Percentiles rank a stretch among this genome's conserved stretches.
Evolutionary conservation across 352 stramenopile species (phyloP).

Genomic region (Blastocystis sp.): DNA sequence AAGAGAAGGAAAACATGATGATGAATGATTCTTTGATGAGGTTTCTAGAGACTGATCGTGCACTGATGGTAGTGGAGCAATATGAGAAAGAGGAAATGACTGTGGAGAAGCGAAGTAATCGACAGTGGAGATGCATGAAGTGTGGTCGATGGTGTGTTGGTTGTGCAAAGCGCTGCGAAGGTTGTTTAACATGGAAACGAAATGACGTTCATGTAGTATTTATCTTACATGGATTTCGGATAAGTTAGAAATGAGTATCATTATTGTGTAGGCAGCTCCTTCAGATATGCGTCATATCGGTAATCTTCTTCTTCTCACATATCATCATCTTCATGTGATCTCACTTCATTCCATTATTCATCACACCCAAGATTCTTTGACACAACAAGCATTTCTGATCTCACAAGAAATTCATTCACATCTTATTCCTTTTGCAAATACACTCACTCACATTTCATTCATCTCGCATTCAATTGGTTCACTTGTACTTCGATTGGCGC

Average conservation of each 20-base stretch:
- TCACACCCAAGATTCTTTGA: not conserved
- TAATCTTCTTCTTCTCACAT: not conserved
- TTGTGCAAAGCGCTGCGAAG: not conserved
- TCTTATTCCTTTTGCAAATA: not conserved
- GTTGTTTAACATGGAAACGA: not conserved
- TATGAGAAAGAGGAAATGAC: not conserved
- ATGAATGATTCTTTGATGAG: not conserved
- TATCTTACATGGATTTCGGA: slow-evolving; percentile 35
- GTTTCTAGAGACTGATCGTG: not conserved
- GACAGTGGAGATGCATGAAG: not conserved
- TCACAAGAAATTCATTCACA: slow-evolving; percentile 11
- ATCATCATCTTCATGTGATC: not conserved
- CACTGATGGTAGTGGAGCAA: slow-evolving; percentile 4
- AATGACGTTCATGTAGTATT: slow-evolving; percentile 22
- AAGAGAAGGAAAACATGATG: not conserved
- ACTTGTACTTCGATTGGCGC: slow-evolving; percentile 12
- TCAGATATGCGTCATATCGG: slow-evolving; percentile 14
- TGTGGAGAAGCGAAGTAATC: not conserved
- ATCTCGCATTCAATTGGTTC: slow-evolving; percentile 38
- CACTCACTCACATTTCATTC: not conserved
- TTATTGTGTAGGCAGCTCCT: not conserved
- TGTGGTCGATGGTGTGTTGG: not conserved
- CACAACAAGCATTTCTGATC: not conserved
- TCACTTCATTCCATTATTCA: not conserved
- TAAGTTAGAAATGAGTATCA: not conserved